These are phyloP conservation scores for Hymenoscyphus salicellus DNA, from an alignment of 2,329 filamentous ascomycete species.

Conservation along the genomic window DNA sequence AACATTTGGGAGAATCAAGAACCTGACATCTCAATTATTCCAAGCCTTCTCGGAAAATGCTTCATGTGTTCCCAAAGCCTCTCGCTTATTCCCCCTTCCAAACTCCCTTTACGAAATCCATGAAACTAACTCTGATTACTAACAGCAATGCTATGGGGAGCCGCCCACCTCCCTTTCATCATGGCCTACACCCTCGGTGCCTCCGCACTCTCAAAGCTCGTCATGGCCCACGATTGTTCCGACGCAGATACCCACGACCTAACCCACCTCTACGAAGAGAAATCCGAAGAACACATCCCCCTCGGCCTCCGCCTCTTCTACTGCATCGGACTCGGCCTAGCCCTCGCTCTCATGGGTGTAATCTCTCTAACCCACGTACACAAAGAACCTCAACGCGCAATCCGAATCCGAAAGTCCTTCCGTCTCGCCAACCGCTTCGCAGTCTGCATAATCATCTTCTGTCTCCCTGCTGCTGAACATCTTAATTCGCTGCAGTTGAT, in stretches of 20 bases:
- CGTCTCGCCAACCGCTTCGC: slow-evolving; percentile 50
- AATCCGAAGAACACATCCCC: slow-evolving; percentile 50
- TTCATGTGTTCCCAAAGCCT: too few species aligned
- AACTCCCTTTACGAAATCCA: background rate
- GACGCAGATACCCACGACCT: slow-evolving; percentile 48
- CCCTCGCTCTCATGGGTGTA: slow-evolving; percentile 50
- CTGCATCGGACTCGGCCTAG: slow-evolving; percentile 57
- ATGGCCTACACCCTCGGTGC: slow-evolving; percentile 61
- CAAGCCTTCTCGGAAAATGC: too few species aligned
- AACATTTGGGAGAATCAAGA: too few species aligned
- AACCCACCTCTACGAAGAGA: slow-evolving; percentile 48
- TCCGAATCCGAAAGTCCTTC: slow-evolving; percentile 44
- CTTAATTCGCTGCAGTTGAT: slow-evolving; percentile 48
- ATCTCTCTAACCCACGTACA: slow-evolving; percentile 46
- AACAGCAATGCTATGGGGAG: slow-evolving; percentile 52
- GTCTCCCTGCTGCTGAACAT: slow-evolving; percentile 49
- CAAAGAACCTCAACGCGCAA: slow-evolving; percentile 47
- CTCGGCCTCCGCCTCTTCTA: slow-evolving; percentile 60
- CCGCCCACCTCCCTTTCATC: slow-evolving; percentile 59
- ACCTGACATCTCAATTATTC: too few species aligned
- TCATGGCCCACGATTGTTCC: slow-evolving; percentile 54
- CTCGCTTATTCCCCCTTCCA: background rate
- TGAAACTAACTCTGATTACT: background rate
- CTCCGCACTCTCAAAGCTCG: slow-evolving; percentile 55
- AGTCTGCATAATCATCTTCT: slow-evolving; percentile 52